Base-by-base conservation (phyloP, 73 alveolate genomes). In the Paramecium octaurelia region DNA sequence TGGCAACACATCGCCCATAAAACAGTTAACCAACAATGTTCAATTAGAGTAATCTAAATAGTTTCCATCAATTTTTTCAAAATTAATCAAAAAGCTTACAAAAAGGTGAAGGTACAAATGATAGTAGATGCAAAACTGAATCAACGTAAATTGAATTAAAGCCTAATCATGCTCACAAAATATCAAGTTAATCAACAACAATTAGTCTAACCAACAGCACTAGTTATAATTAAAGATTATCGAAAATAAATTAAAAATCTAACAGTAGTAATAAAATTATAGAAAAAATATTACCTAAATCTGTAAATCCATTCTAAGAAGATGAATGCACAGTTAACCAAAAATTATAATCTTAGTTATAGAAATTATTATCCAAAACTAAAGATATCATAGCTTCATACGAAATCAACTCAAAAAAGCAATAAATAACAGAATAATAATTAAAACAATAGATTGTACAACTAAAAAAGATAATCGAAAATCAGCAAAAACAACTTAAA, bases 121-220 rank as follows among this genome's bases (percentile, higher is more conserved):
- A 64, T 31, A 27, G 84, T 27, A 64, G 48, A 64, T 64, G 9
- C 12, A 64, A 64, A 64, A 64, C 42, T 35, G 87, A 73, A 36
- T 10, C 34, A 29, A 38, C n/a, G 1, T 36, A 64, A 31, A 31
- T 31, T 31, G 84, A 64, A 27, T 64, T 64, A 64, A 64, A 64
- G 12, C 12, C 27, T 31, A 27, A 64, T 64, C 84, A 64, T 64
- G 50, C 84, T 64, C 84, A 64, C 12, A 64, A 64, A 64, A 34
- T 34, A 64, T 64, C 84, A 12, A 64, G 3, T 24, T 64, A 29
- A 64, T 64, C 84, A 31, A 64, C 84, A 31, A 64, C 84, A 6
- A 64, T 64, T 18, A 64, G 84, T 64, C 12, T 64, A 64, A 64
- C 84, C 24, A 64, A 64, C 84, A 64, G 84, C 46, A 64, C 84